Conservation (phyloP, 176 grass and related monocot genomes). For the Guadua angustifolia region DNA sequence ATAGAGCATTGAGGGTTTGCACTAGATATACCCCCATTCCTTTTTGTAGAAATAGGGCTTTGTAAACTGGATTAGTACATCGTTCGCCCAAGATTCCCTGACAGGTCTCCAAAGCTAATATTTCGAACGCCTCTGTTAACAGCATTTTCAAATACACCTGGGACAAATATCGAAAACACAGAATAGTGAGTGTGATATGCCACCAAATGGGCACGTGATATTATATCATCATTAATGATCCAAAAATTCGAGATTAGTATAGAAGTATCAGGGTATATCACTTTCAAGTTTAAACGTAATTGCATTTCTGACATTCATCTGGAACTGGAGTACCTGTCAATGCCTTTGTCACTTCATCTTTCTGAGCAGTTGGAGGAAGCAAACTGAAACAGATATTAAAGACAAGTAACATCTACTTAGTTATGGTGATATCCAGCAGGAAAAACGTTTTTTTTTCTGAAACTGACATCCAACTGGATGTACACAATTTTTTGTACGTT, state of each 20-base stretch:
- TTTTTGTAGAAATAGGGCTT: slow-evolving; percentile 4
- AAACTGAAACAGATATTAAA: slow-evolving; percentile 64
- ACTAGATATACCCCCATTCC: not conserved
- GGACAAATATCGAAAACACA: slow-evolving; percentile 41
- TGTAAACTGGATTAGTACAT: slow-evolving; percentile 66
- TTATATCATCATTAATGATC: not conserved
- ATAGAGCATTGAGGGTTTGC: not conserved
- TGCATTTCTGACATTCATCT: slow-evolving; percentile 30
- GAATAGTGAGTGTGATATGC: slow-evolving; percentile 27
- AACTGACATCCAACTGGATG: slow-evolving; percentile 28
- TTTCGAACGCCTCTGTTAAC: slow-evolving; percentile 90
- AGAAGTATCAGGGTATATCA: slow-evolving; percentile 11
- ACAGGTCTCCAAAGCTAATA: slow-evolving; percentile 98
- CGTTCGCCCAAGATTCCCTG: slow-evolving; percentile 91
- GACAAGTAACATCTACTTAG: slow-evolving; percentile 3
- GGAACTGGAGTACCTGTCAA: slow-evolving; percentile 74
- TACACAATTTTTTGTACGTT: not conserved
- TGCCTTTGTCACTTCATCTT: slow-evolving; percentile 93
- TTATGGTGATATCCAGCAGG: not conserved
- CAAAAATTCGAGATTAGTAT: not conserved
- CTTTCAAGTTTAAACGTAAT: not conserved
- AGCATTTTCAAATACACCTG: slow-evolving; percentile 98
- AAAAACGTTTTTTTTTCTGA: not conserved
- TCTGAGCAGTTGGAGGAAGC: slow-evolving; percentile 91
- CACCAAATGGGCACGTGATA: not conserved